phyloP scores from a whole-genome alignment of 345 rosid species.

The Nephelium lappaceum region DNA sequence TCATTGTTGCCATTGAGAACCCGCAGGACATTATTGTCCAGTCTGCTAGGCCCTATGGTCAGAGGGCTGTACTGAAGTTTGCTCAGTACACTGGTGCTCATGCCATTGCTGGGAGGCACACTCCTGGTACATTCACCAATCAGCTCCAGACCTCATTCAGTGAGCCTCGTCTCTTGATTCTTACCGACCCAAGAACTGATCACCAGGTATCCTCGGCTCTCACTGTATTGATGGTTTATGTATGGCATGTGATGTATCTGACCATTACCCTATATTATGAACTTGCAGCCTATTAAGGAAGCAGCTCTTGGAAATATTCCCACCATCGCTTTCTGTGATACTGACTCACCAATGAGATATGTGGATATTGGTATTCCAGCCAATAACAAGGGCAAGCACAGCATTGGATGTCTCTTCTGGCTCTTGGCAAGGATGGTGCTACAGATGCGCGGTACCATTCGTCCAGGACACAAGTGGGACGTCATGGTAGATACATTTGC shows the following conservation, averaged over 20 bases:
- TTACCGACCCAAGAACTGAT: constrained; percentile 97
- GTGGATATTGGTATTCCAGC: constrained; percentile 97
- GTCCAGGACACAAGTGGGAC: constrained; percentile 78
- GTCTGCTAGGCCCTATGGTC: constrained; percentile 97
- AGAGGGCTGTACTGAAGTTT: constrained; percentile 91
- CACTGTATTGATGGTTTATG: background rate
- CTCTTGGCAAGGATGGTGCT: constrained; percentile 94
- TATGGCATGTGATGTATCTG: background rate
- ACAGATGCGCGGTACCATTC: constrained; percentile 95
- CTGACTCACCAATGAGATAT: constrained; percentile 91
- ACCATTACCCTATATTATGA: background rate
- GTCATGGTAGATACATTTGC: constrained; percentile 54
- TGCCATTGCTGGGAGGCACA: constrained; percentile 98
- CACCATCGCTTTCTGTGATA: constrained; percentile 93
- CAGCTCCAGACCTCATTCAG: constrained; percentile 91
- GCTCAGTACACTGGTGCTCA: constrained; percentile 96
- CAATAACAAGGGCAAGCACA: constrained; percentile 95
- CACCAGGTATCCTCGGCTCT: constrained; percentile 62
- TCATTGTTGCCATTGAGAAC: constrained; percentile 83
- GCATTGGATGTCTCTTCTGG: constrained; percentile 96
- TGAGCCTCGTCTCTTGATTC: constrained; percentile 84
- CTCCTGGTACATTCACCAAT: constrained; percentile 98
- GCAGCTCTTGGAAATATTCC: constrained; percentile 96
- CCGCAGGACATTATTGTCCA: constrained; percentile 95
- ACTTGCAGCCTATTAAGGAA: constrained; percentile 89